Evolutionary conservation across 805 yeast genomes (phyloP), one percentile per base, ranked within the genome.

Genomic region (Hanseniaspora nectarophila): DNA sequence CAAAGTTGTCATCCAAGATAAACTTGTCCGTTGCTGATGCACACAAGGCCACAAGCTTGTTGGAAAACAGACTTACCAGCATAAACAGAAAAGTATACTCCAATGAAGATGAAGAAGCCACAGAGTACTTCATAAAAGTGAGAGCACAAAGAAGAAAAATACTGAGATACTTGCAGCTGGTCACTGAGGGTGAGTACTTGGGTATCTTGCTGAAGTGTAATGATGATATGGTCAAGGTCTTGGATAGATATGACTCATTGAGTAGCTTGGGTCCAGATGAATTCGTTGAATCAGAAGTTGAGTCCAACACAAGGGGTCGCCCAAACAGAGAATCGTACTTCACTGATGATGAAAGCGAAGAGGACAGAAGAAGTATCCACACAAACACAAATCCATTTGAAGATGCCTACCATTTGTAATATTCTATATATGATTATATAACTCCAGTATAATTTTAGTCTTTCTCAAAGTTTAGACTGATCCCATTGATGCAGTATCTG

Each of bases 401-500:
- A n/a, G 82, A 77, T 55, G 63, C 68, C 21, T 67, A 74, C 55
- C 53, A 61, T 6, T 28, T 28, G 31, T 28, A 6, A 28, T 28
- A n/a, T n/a, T n/a, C n/a, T n/a, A n/a, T n/a, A n/a, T n/a, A n/a
- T n/a, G n/a, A n/a, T n/a, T n/a, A n/a, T n/a, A n/a, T n/a, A n/a
- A n/a, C n/a, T n/a, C n/a, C n/a, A n/a, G n/a, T n/a, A n/a, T n/a
- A n/a, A n/a, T n/a, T n/a, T n/a, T n/a, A n/a, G n/a, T n/a, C n/a
- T n/a, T n/a, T n/a, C 45, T 61, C 61, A 59, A 88, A 86, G 62
- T 81, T 85, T 67, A 92, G 70, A 53, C 87, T 78, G 24, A 85
- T 72, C 46, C 95, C 83, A 66, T 92, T 92, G 23, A 89, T 97
- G 66, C 99, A 92, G 66, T 92, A 97, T 64, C 99, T 78, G 59